Evolutionary conservation across 2,329 filamentous ascomycete genomes (phyloP).

Genomic region (Laburnicola sp.): DNA sequence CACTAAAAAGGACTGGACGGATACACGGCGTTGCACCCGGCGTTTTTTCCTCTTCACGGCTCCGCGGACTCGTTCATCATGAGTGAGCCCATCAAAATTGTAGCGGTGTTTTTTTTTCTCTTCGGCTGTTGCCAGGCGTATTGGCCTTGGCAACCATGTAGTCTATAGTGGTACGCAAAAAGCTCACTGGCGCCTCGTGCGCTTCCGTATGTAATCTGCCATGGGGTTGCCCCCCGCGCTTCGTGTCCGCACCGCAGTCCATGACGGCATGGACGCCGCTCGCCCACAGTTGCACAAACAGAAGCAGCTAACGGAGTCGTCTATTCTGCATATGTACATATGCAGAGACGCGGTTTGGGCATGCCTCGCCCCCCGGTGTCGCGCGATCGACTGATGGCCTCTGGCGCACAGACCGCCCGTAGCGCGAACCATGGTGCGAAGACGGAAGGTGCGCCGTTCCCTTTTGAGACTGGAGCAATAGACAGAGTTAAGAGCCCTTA

Average conservation of each 20-base stretch:
- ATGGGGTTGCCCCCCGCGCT: background rate
- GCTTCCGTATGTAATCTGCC: background rate
- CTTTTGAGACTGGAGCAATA: no score
- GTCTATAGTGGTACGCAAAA: slow-evolving; percentile 37
- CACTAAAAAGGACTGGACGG: slow-evolving; percentile 37
- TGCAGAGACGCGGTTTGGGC: no score
- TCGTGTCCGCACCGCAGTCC: background rate
- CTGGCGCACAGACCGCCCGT: slow-evolving; percentile 26
- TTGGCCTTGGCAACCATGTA: slow-evolving; percentile 32
- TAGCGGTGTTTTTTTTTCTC: slow-evolving; percentile 28
- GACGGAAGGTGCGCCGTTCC: slow-evolving; percentile 1
- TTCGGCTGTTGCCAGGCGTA: slow-evolving; percentile 16
- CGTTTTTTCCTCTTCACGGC: slow-evolving; percentile 9
- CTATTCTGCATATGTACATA: no score
- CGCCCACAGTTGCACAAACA: slow-evolving; percentile 17
- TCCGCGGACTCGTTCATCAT: slow-evolving; percentile 12
- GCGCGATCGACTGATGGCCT: no score
- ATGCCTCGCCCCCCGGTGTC: background rate
- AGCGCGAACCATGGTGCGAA: slow-evolving; percentile 37
- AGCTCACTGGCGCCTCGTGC: slow-evolving; percentile 22
- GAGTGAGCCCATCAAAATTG: slow-evolving; percentile 27
- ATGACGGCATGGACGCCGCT: no score
- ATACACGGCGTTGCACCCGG: slow-evolving; percentile 38
- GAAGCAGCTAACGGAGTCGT: no score
- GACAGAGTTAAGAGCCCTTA: no score